Evolutionary conservation across 2,329 filamentous ascomycete genomes (phyloP).

Genomic region (Fonsecaea nubica): DNA sequence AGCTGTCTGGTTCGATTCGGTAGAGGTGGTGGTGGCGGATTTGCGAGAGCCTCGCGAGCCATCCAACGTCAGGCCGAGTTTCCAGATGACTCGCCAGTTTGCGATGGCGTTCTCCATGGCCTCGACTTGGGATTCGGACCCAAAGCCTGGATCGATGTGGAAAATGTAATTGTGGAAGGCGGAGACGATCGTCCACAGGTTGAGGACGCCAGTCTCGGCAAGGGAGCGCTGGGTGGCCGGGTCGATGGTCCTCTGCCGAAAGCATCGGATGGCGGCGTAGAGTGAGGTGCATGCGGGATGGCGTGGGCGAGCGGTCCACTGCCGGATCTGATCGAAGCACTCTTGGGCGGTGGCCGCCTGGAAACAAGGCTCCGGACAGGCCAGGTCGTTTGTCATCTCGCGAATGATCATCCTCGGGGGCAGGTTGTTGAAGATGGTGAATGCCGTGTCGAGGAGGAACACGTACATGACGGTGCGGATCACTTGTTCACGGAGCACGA

Average conservation of each 20-base stretch:
- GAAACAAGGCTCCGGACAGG: constrained; percentile 48
- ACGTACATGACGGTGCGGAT: constrained; percentile 38
- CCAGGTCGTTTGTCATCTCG: constrained; percentile 50
- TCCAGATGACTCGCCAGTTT: constrained; percentile 10
- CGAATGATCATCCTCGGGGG: constrained; percentile 50
- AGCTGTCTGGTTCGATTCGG: too few species aligned
- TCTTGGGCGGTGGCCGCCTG: constrained; percentile 45
- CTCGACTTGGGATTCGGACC: not conserved
- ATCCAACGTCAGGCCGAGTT: not conserved
- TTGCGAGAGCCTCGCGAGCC: too few species aligned
- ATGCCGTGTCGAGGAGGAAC: constrained; percentile 47
- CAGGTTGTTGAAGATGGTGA: constrained; percentile 52
- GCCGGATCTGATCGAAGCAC: constrained; percentile 33
- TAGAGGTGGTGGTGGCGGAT: too few species aligned
- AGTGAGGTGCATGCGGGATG: not conserved
- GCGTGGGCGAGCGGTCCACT: too few species aligned
- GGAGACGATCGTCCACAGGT: constrained; percentile 13
- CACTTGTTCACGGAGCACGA: constrained; percentile 46
- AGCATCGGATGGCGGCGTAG: not conserved
- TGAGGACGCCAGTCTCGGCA: constrained; percentile 4
- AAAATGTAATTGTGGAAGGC: constrained; percentile 11
- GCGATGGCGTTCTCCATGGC: not conserved
- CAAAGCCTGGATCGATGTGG: constrained; percentile 10
- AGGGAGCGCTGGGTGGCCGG: not conserved
- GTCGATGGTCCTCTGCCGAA: not conserved